Conservation (phyloP, 345 rosid species). For the Gossypium mustelinum region DNA sequence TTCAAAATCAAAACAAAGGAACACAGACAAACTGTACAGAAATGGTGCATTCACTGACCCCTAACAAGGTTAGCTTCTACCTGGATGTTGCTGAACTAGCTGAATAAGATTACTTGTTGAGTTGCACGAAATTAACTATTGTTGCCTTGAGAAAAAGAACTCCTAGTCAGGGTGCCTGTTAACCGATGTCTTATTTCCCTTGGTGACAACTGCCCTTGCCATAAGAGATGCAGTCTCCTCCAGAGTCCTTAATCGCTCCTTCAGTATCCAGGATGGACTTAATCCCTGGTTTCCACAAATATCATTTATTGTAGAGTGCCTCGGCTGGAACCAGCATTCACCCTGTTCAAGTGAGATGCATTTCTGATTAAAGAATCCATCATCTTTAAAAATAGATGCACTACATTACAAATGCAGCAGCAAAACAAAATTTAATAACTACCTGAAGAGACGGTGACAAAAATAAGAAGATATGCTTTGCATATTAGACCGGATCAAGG, state of each 20-base stretch:
- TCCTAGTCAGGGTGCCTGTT: constrained; percentile 53
- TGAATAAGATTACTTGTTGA: neutral
- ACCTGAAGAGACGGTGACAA: neutral
- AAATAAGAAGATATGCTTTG: neutral
- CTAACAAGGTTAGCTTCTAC: constrained; percentile 13
- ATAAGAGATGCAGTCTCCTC: constrained; percentile 46
- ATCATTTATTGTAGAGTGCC: constrained; percentile 22
- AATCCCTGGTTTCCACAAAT: constrained; percentile 18
- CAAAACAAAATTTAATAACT: neutral
- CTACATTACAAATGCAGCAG: neutral
- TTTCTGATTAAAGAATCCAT: neutral
- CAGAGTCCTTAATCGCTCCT: constrained; percentile 44
- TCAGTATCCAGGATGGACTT: constrained; percentile 32
- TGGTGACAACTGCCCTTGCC: constrained; percentile 47
- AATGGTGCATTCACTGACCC: neutral
- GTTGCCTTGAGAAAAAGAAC: constrained; percentile 44
- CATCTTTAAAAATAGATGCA: neutral
- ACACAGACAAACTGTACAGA: constrained; percentile 3
- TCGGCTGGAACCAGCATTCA: constrained; percentile 54
- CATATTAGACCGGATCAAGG: neutral
- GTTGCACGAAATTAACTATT: neutral
- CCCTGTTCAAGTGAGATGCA: constrained; percentile 27
- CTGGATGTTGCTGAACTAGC: neutral
- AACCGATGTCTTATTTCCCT: constrained; percentile 28
- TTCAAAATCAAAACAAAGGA: neutral